phyloP scores from a whole-genome alignment of 345 rosid species.

The Limnanthes douglasii region DNA sequence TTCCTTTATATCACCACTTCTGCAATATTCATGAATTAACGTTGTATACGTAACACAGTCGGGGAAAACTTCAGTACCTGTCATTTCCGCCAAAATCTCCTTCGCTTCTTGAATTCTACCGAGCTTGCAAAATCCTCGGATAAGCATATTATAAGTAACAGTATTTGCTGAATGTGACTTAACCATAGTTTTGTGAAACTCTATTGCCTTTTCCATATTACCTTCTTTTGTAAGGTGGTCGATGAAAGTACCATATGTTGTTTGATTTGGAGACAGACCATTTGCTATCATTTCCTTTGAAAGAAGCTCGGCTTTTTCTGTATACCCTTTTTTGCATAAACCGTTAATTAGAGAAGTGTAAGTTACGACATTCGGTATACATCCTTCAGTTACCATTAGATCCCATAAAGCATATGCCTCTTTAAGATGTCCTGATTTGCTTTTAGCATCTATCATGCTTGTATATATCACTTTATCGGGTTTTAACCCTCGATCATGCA shows the following conservation, averaged over 20 bases:
- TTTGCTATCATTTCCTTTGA: slow-evolving; percentile 36
- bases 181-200: slow-evolving; percentile 52
- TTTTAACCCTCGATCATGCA: slow-evolving; percentile 44
- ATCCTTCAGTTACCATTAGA: slow-evolving; percentile 62
- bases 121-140: slow-evolving; percentile 63
- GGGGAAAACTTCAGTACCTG: slow-evolving; percentile 35
- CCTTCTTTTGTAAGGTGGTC: slow-evolving; percentile 52
- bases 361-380: slow-evolving; percentile 60
- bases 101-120: slow-evolving; percentile 58
- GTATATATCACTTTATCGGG: slow-evolving; percentile 72
- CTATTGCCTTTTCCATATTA: slow-evolving; percentile 49
- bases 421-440: slow-evolving; percentile 57
- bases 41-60: slow-evolving; percentile 87
- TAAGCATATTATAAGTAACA: slow-evolving; percentile 54
- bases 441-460: slow-evolving; percentile 70
- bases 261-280: slow-evolving; percentile 45
- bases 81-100: slow-evolving; percentile 41
- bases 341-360: slow-evolving; percentile 76
- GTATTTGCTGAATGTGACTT: slow-evolving; percentile 56
- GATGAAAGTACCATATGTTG: slow-evolving; percentile 74
- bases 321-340: slow-evolving; percentile 62
- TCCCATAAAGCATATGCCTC: slow-evolving; percentile 61
- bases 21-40: slow-evolving; percentile 51
- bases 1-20: slow-evolving; percentile 33
- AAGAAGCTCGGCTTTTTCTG: slow-evolving; percentile 51